Evolutionary conservation across 345 rosid genomes (phyloP).

Genomic region (Gynandropsis gynandra): DNA sequence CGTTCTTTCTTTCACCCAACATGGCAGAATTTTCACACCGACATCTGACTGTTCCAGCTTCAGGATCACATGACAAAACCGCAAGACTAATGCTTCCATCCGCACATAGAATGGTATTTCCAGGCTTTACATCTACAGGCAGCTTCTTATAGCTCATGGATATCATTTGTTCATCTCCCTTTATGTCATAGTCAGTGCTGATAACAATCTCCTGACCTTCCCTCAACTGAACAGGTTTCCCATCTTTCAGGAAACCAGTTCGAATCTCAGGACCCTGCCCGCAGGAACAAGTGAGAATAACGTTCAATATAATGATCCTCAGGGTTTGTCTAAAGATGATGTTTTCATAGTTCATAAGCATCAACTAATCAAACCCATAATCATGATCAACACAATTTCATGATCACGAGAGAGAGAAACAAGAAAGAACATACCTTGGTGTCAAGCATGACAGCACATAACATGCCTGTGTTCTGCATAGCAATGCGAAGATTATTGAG

Average conservation of each 20-base stretch:
- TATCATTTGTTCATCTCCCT: conserved; percentile 59
- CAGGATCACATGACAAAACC: conserved; percentile 63
- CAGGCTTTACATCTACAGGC: conserved; percentile 67
- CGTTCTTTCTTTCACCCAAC: conserved; percentile 91
- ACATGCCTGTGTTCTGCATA: conserved; percentile 59
- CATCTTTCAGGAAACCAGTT: conserved; percentile 60
- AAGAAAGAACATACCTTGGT: conserved; percentile 42
- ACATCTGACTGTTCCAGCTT: conserved; percentile 73
- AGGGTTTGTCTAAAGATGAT: too few species aligned
- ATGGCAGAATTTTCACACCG: conserved; percentile 72
- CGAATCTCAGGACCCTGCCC: conserved; percentile 68
- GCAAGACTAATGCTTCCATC: conserved; percentile 78
- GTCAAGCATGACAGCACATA: conserved; percentile 74
- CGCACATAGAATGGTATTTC: conserved; percentile 70
- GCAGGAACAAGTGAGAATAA: neutral
- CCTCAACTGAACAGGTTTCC: conserved; percentile 48
- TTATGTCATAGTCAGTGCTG: conserved; percentile 67
- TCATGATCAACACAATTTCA: neutral
- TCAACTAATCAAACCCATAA: neutral
- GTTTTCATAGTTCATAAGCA: too few species aligned
- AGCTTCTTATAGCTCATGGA: conserved; percentile 91
- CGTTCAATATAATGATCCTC: too few species aligned
- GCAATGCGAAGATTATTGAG: conserved; percentile 65
- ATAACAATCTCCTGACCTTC: conserved; percentile 60
- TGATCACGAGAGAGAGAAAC: neutral